Evolutionary conservation across 371 early-diverging fungal genomes (phyloP).

Genomic region (Mucor racemosus): DNA sequence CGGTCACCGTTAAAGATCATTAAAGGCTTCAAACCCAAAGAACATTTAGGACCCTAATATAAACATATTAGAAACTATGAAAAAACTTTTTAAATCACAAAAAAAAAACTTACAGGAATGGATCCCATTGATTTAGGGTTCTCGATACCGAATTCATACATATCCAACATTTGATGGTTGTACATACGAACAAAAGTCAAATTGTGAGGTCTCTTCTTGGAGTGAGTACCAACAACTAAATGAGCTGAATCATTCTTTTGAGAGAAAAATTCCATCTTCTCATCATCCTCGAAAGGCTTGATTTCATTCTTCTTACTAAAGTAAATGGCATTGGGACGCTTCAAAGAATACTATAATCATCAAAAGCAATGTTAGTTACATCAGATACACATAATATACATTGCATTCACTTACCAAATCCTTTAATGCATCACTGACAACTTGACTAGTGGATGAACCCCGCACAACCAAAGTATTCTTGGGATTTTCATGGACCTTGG

Average conservation of each 20-base stretch:
- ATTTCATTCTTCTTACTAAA: slow-evolving; percentile 95
- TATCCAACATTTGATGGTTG: slow-evolving; percentile 91
- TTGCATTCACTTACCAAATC: slow-evolving; percentile 73
- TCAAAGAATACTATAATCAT: slow-evolving; percentile 75
- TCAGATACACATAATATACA: not conserved
- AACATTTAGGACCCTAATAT: slow-evolving; percentile 69
- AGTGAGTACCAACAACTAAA: slow-evolving; percentile 88
- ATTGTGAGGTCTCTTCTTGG: slow-evolving; percentile 97
- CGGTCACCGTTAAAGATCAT: slow-evolving; percentile 91
- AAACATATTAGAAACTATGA: not conserved
- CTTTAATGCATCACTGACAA: slow-evolving; percentile 81
- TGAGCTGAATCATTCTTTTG: slow-evolving; percentile 94
- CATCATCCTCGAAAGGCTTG: slow-evolving; percentile 95
- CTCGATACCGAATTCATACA: slow-evolving; percentile 92
- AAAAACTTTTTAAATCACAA: not conserved
- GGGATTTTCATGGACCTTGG: slow-evolving; percentile 89
- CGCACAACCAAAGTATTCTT: slow-evolving; percentile 90
- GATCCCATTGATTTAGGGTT: slow-evolving; percentile 66
- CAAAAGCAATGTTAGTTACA: not conserved
- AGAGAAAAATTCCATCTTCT: slow-evolving; percentile 90
- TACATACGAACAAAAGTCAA: slow-evolving; percentile 90
- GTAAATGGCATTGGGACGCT: slow-evolving; percentile 87
- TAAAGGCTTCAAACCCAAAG: slow-evolving; percentile 88
- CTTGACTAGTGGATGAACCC: slow-evolving; percentile 87
- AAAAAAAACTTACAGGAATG: slow-evolving; percentile 63